A percentile compares a stretch with the other conserved stretches of the same genome.
Conservation (phyloP, 129 eudicot species). For the Apium graveolens region DNA sequence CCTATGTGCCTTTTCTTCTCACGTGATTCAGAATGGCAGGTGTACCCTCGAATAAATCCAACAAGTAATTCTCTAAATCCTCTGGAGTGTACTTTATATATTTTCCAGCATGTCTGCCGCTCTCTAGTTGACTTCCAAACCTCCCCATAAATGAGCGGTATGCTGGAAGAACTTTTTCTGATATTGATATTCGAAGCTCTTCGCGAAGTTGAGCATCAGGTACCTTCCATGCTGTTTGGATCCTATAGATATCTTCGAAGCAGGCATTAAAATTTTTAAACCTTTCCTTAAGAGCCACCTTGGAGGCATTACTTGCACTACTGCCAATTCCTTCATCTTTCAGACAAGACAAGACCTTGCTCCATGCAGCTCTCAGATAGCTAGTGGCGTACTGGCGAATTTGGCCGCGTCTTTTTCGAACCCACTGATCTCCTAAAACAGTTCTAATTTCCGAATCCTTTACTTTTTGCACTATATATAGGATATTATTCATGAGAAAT, state of each 20-base stretch:
- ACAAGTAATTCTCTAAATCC: constrained; percentile 72
- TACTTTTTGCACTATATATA: constrained; percentile 63
- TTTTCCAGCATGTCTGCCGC: constrained; percentile 79
- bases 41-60: constrained; percentile 77
- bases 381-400: constrained; percentile 74
- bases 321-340: constrained; percentile 88
- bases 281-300: constrained; percentile 76
- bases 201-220: constrained; percentile 85
- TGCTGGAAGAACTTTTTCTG: constrained; percentile 86
- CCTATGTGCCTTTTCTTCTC: constrained; percentile 71
- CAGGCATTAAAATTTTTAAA: constrained; percentile 80
- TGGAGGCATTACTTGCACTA: constrained; percentile 72
- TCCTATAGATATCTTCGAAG: constrained; percentile 82
- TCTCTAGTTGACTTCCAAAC: constrained; percentile 78
- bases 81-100: constrained; percentile 74
- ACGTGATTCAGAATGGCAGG: constrained; percentile 61
- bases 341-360: constrained; percentile 68
- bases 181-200: constrained; percentile 91
- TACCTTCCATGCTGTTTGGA: constrained; percentile 79
- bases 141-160: constrained; percentile 84
- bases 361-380: constrained; percentile 93
- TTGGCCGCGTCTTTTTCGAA: constrained; percentile 63
- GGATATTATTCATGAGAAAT: constrained; percentile 75
- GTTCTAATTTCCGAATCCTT: constrained; percentile 69
- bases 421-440: constrained; percentile 78